These are phyloP conservation scores for Phytophthora fragariaefolia DNA, from an alignment of 352 stramenopile genomes.

Conservation along the genomic window DNA sequence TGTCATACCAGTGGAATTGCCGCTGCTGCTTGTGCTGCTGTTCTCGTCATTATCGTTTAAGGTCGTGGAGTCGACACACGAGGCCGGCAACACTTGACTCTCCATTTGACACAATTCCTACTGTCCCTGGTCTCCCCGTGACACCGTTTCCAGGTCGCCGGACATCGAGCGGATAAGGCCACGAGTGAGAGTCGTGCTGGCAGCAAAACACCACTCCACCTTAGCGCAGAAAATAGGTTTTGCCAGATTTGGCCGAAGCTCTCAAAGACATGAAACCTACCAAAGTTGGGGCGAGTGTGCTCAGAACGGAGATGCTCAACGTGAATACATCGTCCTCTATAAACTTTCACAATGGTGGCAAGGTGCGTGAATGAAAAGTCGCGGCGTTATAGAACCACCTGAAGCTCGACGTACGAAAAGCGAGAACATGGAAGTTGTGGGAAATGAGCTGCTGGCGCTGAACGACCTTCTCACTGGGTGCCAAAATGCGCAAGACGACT, in stretches of 20 bases:
- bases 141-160: neutral
- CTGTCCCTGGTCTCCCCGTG: neutral
- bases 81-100: conserved; percentile 1
- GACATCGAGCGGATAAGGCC: conserved; percentile 27
- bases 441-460: conserved; percentile 40
- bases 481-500: conserved; percentile 29
- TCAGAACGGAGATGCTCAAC: neutral
- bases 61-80: neutral
- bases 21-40: conserved; percentile 29
- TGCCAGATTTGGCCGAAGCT: conserved; percentile 25
- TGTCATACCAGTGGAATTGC: conserved; percentile 36
- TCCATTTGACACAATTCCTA: conserved; percentile 26
- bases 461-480: conserved; percentile 41
- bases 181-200: conserved; percentile 7
- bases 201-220: neutral
- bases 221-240: conserved; percentile 36
- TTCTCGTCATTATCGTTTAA: conserved; percentile 23
- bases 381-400: conserved; percentile 16
- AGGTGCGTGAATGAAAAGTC: conserved; percentile 32
- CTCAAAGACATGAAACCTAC: conserved; percentile 26
- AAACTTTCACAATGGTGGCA: neutral
- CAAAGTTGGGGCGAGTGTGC: conserved; percentile 1
- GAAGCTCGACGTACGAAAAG: conserved; percentile 3
- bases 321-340: neutral
- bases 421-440: conserved; percentile 38